These are phyloP conservation scores for Colletotrichum viniferum DNA, from an alignment of 2,329 filamentous ascomycete genomes.

Conservation along the genomic window DNA sequence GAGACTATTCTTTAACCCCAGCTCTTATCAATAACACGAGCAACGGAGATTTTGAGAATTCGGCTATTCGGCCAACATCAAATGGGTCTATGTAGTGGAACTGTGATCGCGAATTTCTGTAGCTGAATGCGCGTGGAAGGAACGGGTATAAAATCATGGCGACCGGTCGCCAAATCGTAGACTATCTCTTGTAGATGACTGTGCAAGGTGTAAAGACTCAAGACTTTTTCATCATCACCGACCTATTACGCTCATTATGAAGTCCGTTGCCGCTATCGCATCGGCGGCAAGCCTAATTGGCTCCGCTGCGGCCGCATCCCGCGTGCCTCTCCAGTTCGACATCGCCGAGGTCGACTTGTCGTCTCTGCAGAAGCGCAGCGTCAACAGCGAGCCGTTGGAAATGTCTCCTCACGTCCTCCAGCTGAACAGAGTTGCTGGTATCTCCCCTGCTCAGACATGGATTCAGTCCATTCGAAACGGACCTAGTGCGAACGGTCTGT, in stretches of 20 bases:
- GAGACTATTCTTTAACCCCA: not conserved
- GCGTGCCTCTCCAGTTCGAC: not conserved
- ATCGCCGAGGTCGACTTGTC: not conserved
- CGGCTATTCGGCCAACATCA: not conserved
- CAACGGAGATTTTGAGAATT: not conserved
- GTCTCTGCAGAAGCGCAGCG: not conserved
- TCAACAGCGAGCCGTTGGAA: not conserved
- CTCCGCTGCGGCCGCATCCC: not conserved
- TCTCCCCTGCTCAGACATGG: not conserved
- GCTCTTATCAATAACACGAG: not conserved
- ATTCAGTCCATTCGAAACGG: not conserved
- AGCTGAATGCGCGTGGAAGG: accelerated
- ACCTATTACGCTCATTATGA: not conserved
- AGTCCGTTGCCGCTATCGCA: not conserved
- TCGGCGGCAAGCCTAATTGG: not conserved
- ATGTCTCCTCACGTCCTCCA: not conserved
- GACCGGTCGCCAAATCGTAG: not conserved
- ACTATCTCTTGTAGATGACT: not conserved
- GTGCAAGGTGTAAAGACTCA: not conserved
- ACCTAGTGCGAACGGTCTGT: not conserved
- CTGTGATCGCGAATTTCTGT: not conserved
- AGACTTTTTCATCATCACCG: no score
- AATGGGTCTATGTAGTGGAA: not conserved
- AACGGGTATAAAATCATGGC: not conserved
- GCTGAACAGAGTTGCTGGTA: not conserved